These are phyloP conservation scores for Diospyros lotus DNA, from an alignment of 148 eudicot genomes.

Conservation along the genomic window DNA sequence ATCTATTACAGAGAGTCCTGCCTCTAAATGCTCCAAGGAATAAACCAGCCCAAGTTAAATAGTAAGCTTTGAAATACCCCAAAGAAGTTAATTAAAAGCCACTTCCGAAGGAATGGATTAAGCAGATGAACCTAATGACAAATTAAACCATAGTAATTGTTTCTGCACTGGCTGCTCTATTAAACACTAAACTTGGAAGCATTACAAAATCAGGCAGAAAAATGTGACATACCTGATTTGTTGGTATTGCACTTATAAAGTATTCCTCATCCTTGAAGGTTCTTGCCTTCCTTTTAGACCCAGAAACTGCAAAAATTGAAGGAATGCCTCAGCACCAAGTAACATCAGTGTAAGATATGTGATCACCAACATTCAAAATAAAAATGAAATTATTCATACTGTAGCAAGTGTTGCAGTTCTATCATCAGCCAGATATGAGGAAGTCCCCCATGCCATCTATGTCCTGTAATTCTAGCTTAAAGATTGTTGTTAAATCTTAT, in stretches of 20 bases:
- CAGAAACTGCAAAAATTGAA: slow-evolving; percentile 37
- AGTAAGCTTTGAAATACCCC: not conserved
- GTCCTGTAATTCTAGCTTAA: not conserved
- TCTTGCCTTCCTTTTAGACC: slow-evolving; percentile 75
- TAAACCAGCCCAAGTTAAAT: slow-evolving; percentile 6
- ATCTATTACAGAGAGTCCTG: slow-evolving; percentile 68
- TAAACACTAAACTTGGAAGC: not conserved
- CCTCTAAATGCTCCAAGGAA: slow-evolving; percentile 75
- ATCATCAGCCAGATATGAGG: not conserved
- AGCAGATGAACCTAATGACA: slow-evolving; percentile 3
- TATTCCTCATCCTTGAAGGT: slow-evolving; percentile 82
- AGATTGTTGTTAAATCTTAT: not conserved
- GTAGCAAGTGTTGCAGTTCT: not conserved
- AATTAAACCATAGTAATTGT: not conserved
- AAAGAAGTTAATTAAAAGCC: not conserved
- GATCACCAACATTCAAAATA: not conserved
- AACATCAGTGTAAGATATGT: not conserved
- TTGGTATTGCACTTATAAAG: slow-evolving; percentile 83
- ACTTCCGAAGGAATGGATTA: not conserved
- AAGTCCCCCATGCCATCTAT: not conserved
- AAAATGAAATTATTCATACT: not conserved
- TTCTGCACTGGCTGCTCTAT: not conserved
- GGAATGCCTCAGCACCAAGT: not conserved
- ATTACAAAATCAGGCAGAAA: not conserved
- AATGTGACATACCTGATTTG: slow-evolving; percentile 58